Evolutionary conservation across 2,329 filamentous ascomycete genomes (phyloP), one percentile per base, ranked within the genome.

Genomic region (Trichoderma sp.): DNA sequence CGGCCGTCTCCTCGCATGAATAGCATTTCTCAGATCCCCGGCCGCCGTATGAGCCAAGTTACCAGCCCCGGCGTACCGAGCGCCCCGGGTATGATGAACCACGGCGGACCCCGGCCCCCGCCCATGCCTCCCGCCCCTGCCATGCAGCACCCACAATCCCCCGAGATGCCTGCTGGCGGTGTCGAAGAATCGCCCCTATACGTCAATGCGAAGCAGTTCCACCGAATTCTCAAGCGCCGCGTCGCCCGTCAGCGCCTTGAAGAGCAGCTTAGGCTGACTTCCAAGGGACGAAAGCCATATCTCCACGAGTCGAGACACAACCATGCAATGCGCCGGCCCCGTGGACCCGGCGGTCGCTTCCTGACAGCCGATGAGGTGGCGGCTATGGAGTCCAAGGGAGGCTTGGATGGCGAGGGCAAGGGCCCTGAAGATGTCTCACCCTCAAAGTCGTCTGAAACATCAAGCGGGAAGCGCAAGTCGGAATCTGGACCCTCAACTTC

Each of bases 131-230:
- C 87, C 10, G 84, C 86, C 9, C 90, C 90, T 76, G 84, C 86
- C 70, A 89, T 90, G 80, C 88, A 88, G 68, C 87, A 87, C 54
- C 87, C 88, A 4, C 89, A 92, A 70, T 94, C 93, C 1, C 92
- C 93, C 8, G 94, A 97, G 76, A 88, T 95, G 74, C 86, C 91
- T 1, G 83, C 90, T 3, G 84, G 86, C 15, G 86, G 86, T 15
- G 89, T 89, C 4, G 95, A 98, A 78, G 95, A 99, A 76, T 94
- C 94, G 0, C 95, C 95, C 0, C 83, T 99, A 1, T 99, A 99
- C 74, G 95, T 99, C 75, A 99, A 99, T 75, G 95, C 95, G 5
- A 99, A 99, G 79, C 95, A 99, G 76, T 99, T 99, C 73, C 95
- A 99, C 77, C 91, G 95, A 29, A 99, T 99, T 58, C 81, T 99